These are phyloP conservation scores for Talaromyces amestolkiae DNA, from an alignment of 2,329 filamentous ascomycete species.

Conservation along the genomic window DNA sequence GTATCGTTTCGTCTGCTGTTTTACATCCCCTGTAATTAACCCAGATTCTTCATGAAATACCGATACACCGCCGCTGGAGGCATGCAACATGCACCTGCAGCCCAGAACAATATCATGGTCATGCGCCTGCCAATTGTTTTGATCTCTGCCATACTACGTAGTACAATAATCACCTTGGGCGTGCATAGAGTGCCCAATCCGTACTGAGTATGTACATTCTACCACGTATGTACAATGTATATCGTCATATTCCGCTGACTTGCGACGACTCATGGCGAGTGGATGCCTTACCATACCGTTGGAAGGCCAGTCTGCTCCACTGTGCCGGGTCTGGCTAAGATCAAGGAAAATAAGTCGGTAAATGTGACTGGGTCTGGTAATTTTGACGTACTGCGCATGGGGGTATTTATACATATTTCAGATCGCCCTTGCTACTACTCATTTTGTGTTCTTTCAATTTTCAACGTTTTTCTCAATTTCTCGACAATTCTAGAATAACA, in stretches of 20 bases:
- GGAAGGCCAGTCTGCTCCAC: slow-evolving; percentile 6
- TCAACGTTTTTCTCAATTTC: not conserved
- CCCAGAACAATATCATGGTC: not conserved
- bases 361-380: not conserved
- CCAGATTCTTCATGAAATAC: not conserved
- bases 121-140: not conserved
- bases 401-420: slow-evolving; percentile 5
- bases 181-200: not conserved
- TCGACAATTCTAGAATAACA: not conserved
- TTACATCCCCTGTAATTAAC: not conserved
- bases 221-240: not conserved
- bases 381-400: not conserved
- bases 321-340: not conserved
- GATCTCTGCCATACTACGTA: not conserved
- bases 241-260: not conserved
- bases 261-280: not conserved
- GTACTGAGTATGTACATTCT: not conserved
- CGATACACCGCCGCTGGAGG: not conserved
- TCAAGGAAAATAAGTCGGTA: slow-evolving; percentile 3
- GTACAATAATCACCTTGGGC: not conserved
- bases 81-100: not conserved
- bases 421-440: not conserved
- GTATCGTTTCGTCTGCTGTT: not conserved
- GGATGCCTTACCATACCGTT: slow-evolving; percentile 1
- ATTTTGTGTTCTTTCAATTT: not conserved